phyloP scores from a whole-genome alignment of 176 grass and related monocot genomes.

The Zoysia japonica region DNA sequence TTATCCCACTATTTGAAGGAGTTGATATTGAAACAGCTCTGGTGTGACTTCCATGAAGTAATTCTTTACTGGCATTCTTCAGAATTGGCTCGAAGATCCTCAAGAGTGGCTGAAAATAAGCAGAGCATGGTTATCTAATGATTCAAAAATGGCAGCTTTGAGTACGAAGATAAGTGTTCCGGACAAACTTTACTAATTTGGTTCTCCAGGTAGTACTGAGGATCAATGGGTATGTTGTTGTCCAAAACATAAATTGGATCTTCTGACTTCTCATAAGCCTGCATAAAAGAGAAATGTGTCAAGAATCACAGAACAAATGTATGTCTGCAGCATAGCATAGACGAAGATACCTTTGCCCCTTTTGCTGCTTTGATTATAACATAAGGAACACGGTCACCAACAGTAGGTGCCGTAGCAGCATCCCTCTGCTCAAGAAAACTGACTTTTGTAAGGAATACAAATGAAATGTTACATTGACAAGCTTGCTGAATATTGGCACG shows the following conservation, averaged over 20 bases:
- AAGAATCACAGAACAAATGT: not conserved
- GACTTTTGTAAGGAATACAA: conserved; percentile 31
- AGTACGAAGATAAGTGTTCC: conserved; percentile 17
- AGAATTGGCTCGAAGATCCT: conserved; percentile 98
- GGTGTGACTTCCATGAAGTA: conserved; percentile 98
- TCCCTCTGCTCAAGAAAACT: conserved; percentile 73
- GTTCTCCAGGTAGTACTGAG: conserved; percentile 96
- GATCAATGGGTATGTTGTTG: conserved; percentile 97
- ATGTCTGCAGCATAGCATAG: not conserved
- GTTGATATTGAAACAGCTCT: conserved; percentile 94
- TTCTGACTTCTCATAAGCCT: conserved; percentile 99
- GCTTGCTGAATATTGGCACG: conserved; percentile 4
- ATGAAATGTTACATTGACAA: conserved; percentile 18
- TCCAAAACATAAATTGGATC: conserved; percentile 99
- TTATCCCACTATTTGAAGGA: conserved; percentile 96
- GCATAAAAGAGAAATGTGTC: conserved; percentile 43
- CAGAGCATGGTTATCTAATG: conserved; percentile 16
- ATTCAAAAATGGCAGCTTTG: not conserved
- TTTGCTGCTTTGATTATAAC: conserved; percentile 98
- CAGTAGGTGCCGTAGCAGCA: conserved; percentile 94
- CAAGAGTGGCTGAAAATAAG: conserved; percentile 68
- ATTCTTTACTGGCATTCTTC: conserved; percentile 92
- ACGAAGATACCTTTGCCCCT: conserved; percentile 79
- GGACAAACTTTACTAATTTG: conserved; percentile 92
- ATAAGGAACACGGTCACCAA: conserved; percentile 96